Conservation (phyloP, 2,329 filamentous ascomycete genomes). For the Penicillium sclerotiorum region DNA sequence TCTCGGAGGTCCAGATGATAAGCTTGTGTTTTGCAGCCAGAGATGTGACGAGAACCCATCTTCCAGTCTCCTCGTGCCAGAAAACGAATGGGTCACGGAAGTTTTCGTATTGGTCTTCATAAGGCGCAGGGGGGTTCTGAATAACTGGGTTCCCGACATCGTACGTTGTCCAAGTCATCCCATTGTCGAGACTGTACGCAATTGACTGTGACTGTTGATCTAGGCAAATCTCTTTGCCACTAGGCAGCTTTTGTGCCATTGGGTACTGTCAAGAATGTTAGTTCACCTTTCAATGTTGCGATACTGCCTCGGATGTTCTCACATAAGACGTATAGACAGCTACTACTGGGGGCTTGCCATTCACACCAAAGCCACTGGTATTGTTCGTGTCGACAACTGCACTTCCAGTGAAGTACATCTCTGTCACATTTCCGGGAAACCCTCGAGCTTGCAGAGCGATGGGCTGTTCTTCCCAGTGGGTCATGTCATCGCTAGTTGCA, state of each 20-base stretch:
- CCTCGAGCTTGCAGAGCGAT: constrained; percentile 54
- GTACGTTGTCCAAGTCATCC: constrained; percentile 59
- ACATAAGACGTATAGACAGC: constrained; percentile 59
- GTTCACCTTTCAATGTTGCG: constrained; percentile 46
- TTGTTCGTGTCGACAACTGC: constrained; percentile 65
- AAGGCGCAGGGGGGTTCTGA: constrained; percentile 10
- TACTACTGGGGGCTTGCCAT: constrained; percentile 63
- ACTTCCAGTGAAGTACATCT: constrained; percentile 58
- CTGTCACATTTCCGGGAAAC: constrained; percentile 49
- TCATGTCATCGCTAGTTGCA: constrained; percentile 46
- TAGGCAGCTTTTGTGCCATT: constrained; percentile 22
- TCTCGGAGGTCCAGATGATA: constrained; percentile 10
- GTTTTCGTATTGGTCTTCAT: constrained; percentile 47
- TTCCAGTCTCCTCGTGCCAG: constrained; percentile 53
- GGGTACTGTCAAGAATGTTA: constrained; percentile 25
- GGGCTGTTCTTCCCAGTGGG: constrained; percentile 66
- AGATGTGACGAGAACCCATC: constrained; percentile 55
- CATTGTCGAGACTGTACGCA: constrained; percentile 64
- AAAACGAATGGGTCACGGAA: constrained; percentile 70
- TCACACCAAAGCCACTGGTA: constrained; percentile 66
- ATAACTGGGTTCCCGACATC: constrained; percentile 63
- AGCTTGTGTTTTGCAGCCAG: constrained; percentile 8
- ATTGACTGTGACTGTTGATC: constrained; percentile 59
- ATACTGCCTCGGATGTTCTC: constrained; percentile 42
- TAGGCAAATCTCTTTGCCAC: constrained; percentile 21